phyloP scores from a whole-genome alignment of 805 yeast species.

The Yamadazyma laniorum region DNA sequence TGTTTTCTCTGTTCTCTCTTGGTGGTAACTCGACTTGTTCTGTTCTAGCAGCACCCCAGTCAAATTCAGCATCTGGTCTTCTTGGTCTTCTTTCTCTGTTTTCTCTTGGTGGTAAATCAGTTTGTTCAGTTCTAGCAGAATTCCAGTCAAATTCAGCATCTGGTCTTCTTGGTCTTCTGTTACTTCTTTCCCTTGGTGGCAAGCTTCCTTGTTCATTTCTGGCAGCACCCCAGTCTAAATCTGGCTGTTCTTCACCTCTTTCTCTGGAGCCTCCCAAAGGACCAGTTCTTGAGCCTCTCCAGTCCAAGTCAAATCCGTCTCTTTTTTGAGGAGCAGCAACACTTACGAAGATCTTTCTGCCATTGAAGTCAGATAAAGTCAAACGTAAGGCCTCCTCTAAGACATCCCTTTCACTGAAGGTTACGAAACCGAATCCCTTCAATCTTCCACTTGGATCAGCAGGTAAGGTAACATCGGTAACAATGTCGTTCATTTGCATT shows the following conservation, averaged over 20 bases:
- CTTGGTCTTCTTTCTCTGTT: slow-evolving; percentile 25
- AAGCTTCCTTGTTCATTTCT: slow-evolving; percentile 34
- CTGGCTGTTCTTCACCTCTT: slow-evolving; percentile 46
- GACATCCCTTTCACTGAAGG: slow-evolving; percentile 44
- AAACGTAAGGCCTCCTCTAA: slow-evolving; percentile 53
- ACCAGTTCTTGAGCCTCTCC: slow-evolving; percentile 36
- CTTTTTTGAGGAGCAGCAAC: slow-evolving; percentile 59
- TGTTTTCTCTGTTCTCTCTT: slow-evolving; percentile 16
- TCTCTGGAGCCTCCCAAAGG: slow-evolving; percentile 25
- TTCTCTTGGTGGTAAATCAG: slow-evolving; percentile 36
- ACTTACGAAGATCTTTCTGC: slow-evolving; percentile 51
- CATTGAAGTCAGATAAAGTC: slow-evolving; percentile 43
- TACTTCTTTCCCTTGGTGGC: slow-evolving; percentile 41
- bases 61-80: slow-evolving; percentile 22
- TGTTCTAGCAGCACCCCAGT: slow-evolving; percentile 40
- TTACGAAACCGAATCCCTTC: slow-evolving; percentile 55
- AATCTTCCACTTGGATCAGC: slow-evolving; percentile 62
- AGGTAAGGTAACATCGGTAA: slow-evolving; percentile 70
- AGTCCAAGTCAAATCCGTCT: slow-evolving; percentile 45
- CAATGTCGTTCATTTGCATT: slow-evolving; percentile 48
- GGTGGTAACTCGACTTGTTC: slow-evolving; percentile 18
- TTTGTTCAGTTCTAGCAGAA: slow-evolving; percentile 34
- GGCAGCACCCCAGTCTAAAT: slow-evolving; percentile 59
- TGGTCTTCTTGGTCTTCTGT: slow-evolving; percentile 27
- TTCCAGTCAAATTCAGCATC: slow-evolving; percentile 57